Base-by-base conservation (phyloP, 148 eudicot species). In the Suaeda aralocaspica region DNA sequence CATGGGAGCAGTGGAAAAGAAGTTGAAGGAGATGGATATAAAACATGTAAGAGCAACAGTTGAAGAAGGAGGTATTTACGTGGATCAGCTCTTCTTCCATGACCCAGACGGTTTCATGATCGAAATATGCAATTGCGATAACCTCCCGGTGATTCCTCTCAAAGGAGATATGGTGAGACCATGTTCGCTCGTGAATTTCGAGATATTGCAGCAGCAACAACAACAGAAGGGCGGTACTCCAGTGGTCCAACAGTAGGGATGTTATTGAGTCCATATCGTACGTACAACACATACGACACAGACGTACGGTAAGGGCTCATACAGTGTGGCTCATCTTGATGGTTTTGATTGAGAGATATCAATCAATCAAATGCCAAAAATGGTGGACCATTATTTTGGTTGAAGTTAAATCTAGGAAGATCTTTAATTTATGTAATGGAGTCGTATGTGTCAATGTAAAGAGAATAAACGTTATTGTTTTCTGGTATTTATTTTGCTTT, bases 71-170 rank as follows among this genome's bases (percentile, higher is more conserved):
- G 97, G 97, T 6, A 74, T 91, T 6, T 69, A 76, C 33, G 90
- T 91, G n/a, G 95, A 89, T 61, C 97, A 91, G 12, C 81, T 91
- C 53, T 91, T 91, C 80, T 91, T 91, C 83, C 95, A 91, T 19
- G 97, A 91, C 42, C 97, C 97, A 0, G 95, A 91, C 30, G 95
- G 92, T 8, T 91, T 91, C 89, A 91, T 91, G 97, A 80, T 91
- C 56, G 97, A 91, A 75, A 89, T 91, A 2, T 91, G 97, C 82
- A 84, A 91, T 64, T 88, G 97, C 44, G 92, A 91, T 13, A 85
- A 89, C 72, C 80, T 91, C 4, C 97, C 97, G 15, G 79, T 91
- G 11, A 31, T 91, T 34, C 95, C 97, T 0, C 72, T 91, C 0
- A 82, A 79, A n/a, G 90, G 87, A 33, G 88, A 82, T 42, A 74